These are phyloP conservation scores for Eucalyptus tenuipes DNA, from an alignment of 345 rosid species.

Conservation along the genomic window DNA sequence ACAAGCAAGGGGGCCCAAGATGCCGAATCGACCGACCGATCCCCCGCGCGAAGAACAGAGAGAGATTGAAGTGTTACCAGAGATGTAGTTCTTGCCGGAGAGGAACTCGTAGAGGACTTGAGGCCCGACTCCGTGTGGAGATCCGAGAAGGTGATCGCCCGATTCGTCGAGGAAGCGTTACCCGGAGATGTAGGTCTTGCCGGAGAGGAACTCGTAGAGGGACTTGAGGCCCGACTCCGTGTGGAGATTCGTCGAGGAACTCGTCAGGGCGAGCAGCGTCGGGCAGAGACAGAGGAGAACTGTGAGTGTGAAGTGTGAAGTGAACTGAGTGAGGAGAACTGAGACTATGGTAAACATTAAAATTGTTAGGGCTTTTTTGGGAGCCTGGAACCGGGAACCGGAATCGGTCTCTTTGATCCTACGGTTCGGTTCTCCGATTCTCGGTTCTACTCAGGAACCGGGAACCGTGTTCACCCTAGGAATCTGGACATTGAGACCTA, in stretches of 20 bases:
- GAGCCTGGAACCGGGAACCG: fast-evolving
- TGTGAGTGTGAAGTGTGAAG: no score
- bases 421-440: fast-evolving
- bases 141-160: no score
- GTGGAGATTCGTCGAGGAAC: slow-evolving; percentile 53
- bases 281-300: no score
- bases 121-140: not conserved
- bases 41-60: not conserved
- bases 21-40: not conserved
- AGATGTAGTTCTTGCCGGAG: slow-evolving; percentile 11
- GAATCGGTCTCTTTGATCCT: no score
- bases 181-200: slow-evolving; percentile 39
- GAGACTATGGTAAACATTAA: no score
- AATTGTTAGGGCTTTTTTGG: fast-evolving
- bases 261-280: slow-evolving; percentile 26
- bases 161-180: slow-evolving; percentile 61
- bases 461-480: no score
- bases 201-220: no score
- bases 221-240: no score
- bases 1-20: not conserved
- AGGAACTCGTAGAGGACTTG: no score
- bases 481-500: not conserved
- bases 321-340: no score
- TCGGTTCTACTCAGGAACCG: fast-evolving
- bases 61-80: slow-evolving; percentile 13